A percentile compares a stretch with the other conserved stretches of the same genome.
Evolutionary conservation across 2,329 filamentous ascomycete species (phyloP).

Genomic region (Penicillium griseofulvum): DNA sequence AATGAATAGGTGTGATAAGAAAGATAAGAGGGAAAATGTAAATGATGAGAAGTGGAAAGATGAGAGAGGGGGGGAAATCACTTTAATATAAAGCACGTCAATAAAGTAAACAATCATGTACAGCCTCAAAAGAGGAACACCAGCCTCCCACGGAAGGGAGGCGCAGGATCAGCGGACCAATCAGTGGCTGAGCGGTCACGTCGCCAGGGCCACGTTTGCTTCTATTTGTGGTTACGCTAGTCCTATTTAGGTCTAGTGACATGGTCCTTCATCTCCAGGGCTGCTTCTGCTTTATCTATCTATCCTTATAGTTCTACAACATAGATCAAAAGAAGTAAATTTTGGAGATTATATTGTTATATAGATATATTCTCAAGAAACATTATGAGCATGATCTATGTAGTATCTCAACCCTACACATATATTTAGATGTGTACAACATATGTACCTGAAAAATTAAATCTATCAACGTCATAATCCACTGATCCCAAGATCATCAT

Average conservation of each 20-base stretch:
- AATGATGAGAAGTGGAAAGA: not conserved
- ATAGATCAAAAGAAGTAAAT: not conserved
- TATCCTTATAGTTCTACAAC: not conserved
- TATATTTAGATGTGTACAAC: no score
- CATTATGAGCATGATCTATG: no score
- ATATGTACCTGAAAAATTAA: not conserved
- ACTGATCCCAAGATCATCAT: conserved; percentile 6
- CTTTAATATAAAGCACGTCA: conserved; percentile 9
- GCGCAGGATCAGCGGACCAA: conserved; percentile 23
- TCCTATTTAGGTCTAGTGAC: conserved; percentile 1
- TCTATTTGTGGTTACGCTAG: conserved; percentile 23
- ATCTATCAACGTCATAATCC: not conserved
- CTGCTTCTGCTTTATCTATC: not conserved
- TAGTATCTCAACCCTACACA: no score
- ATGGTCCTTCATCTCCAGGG: not conserved
- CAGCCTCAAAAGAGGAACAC: conserved; percentile 18
- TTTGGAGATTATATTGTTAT: no score
- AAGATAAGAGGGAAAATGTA: conserved; percentile 1
- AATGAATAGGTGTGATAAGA: conserved; percentile 11
- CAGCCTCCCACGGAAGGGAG: conserved; percentile 22
- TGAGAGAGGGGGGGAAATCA: conserved; percentile 3
- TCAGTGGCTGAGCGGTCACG: conserved; percentile 17
- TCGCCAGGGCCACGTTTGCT: conserved; percentile 25
- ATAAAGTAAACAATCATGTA: conserved; percentile 3
- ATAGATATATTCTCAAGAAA: no score